These are phyloP conservation scores for Scleroderma bovista DNA, from an alignment of 768 basidiomycete genomes.

Conservation along the genomic window DNA sequence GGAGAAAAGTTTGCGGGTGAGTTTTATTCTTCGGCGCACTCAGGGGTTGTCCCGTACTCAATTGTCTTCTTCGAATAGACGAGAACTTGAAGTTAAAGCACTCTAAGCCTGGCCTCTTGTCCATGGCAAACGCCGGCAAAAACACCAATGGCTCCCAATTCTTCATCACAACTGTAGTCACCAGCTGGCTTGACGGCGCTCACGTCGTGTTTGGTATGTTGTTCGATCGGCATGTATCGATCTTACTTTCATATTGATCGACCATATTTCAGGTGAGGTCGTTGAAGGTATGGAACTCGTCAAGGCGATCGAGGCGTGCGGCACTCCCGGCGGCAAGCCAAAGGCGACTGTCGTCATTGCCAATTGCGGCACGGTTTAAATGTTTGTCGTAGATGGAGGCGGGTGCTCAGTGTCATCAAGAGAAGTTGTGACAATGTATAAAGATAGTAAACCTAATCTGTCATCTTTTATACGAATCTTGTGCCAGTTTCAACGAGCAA, in stretches of 20 bases:
- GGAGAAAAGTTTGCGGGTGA: conserved; percentile 62
- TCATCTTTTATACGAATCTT: too few relatives aligned
- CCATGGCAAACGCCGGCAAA: conserved; percentile 76
- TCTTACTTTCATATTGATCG: neutral
- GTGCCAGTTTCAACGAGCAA: too few relatives aligned
- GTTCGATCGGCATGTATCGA: neutral
- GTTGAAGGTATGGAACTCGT: conserved; percentile 57
- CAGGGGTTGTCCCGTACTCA: neutral
- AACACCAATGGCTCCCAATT: conserved; percentile 90
- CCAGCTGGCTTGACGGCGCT: conserved; percentile 75
- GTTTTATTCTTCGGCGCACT: conserved; percentile 3
- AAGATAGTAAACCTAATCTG: neutral
- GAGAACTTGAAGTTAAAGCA: conserved; percentile 84
- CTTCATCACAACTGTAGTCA: conserved; percentile 82
- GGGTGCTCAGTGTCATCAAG: neutral
- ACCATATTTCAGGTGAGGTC: conserved; percentile 47
- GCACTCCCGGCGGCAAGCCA: conserved; percentile 34
- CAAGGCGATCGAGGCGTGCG: conserved; percentile 35
- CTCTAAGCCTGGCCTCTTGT: conserved; percentile 59
- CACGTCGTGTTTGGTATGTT: conserved; percentile 80
- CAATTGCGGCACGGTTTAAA: conserved; percentile 41
- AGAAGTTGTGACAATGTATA: neutral
- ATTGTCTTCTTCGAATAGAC: conserved; percentile 41
- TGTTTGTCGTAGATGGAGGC: neutral
- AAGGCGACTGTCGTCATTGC: conserved; percentile 43